These are phyloP conservation scores for Paulownia fortunei DNA, from an alignment of 257 asterid species.

Conservation along the genomic window DNA sequence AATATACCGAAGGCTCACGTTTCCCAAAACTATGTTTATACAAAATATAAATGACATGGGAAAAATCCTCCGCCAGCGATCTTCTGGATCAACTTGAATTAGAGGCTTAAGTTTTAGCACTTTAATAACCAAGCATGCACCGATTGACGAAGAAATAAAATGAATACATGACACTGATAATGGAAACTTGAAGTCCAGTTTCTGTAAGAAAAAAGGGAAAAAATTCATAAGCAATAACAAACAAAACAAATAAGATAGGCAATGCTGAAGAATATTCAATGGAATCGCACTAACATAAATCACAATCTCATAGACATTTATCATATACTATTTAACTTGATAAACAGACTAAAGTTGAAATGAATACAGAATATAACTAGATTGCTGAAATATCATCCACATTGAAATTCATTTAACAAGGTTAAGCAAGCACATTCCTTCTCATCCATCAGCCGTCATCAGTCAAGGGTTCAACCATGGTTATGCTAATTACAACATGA, in stretches of 20 bases:
- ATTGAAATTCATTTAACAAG: conserved; percentile 14
- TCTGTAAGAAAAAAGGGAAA: conserved; percentile 41
- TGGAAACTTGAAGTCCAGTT: conserved; percentile 71
- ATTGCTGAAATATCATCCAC: conserved; percentile 13
- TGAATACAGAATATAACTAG: background rate
- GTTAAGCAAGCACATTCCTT: background rate
- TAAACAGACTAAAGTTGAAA: conserved; percentile 5
- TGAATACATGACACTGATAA: conserved; percentile 71
- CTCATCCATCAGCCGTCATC: conserved; percentile 5
- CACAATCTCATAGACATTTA: background rate
- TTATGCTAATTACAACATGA: background rate
- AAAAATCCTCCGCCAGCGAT: conserved; percentile 80
- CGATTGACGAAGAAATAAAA: conserved; percentile 67
- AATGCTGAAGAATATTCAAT: background rate
- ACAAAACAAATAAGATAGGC: conserved; percentile 10
- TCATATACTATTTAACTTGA: background rate
- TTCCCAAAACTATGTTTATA: conserved; percentile 81
- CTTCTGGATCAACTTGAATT: conserved; percentile 65
- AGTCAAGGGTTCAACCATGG: background rate
- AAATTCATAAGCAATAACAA: conserved; percentile 12
- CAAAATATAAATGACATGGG: conserved; percentile 87
- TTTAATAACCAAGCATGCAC: conserved; percentile 68
- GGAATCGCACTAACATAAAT: background rate
- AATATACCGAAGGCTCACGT: conserved; percentile 75
- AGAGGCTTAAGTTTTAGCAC: conserved; percentile 80